Evolutionary conservation across 257 asterid genomes (phyloP).

Genomic region (Ilex asprella): DNA sequence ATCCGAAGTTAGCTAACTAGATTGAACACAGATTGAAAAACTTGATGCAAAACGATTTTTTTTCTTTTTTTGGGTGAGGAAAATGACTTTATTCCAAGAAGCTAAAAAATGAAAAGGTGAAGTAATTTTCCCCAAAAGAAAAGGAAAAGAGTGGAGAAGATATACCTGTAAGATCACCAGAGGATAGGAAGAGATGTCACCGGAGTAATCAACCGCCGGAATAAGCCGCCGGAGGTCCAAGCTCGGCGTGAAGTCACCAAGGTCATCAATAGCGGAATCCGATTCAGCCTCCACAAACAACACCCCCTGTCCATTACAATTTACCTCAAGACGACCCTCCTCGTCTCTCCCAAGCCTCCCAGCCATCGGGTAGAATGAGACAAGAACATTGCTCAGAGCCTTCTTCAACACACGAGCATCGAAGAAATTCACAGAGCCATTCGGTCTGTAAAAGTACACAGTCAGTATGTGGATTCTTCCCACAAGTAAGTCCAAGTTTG

Average conservation of each 20-base stretch:
- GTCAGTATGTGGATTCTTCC: slow-evolving; percentile 32
- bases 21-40: too few relatives aligned
- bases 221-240: slow-evolving; percentile 22
- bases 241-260: slow-evolving; percentile 34
- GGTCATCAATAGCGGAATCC: slow-evolving; percentile 24
- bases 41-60: too few relatives aligned
- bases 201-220: slow-evolving; percentile 23
- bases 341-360: slow-evolving; percentile 30
- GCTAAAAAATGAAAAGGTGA: neutral
- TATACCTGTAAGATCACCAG: slow-evolving; percentile 31
- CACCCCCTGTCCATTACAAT: slow-evolving; percentile 37
- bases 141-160: neutral
- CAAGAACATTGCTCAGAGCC: slow-evolving; percentile 30
- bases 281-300: slow-evolving; percentile 39
- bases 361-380: slow-evolving; percentile 40
- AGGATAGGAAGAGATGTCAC: slow-evolving; percentile 29
- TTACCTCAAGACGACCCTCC: slow-evolving; percentile 31
- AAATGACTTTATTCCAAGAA: too few relatives aligned
- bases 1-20: too few relatives aligned
- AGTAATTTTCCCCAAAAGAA: too few relatives aligned
- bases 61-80: too few relatives aligned
- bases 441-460: slow-evolving; percentile 30
- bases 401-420: slow-evolving; percentile 20
- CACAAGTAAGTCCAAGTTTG: slow-evolving; percentile 29
- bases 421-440: slow-evolving; percentile 23